Evolutionary conservation across 2,329 filamentous ascomycete genomes (phyloP).

Genomic region (Aureobasidium namibiae): DNA sequence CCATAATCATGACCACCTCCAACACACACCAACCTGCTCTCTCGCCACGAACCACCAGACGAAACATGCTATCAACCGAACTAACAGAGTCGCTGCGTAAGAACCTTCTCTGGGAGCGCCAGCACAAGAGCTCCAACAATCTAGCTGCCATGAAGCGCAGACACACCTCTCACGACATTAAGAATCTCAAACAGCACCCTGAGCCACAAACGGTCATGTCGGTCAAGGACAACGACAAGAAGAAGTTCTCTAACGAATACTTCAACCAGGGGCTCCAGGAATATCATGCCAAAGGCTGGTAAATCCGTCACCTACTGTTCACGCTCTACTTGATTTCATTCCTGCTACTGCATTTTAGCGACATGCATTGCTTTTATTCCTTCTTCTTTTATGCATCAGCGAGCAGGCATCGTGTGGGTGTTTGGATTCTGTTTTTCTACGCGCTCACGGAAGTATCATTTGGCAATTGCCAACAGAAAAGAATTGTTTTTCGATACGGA

Average conservation of each 20-base stretch:
- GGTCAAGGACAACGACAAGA: constrained; percentile 22
- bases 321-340: neutral
- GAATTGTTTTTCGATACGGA: constrained; percentile 13
- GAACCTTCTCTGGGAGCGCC: constrained; percentile 88
- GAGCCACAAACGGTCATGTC: constrained; percentile 48
- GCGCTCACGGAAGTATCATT: constrained; percentile 1
- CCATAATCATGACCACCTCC: constrained; percentile 67
- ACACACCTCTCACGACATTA: constrained; percentile 84
- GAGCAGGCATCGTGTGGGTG: constrained; percentile 8
- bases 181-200: constrained; percentile 76
- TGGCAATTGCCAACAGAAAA: constrained; percentile 7
- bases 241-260: constrained; percentile 75
- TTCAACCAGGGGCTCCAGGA: constrained; percentile 75
- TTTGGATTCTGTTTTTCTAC: neutral
- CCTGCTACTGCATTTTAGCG: constrained; percentile 14
- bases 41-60: constrained; percentile 82
- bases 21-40: constrained; percentile 56
- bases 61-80: constrained; percentile 94
- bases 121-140: constrained; percentile 84
- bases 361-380: constrained; percentile 4
- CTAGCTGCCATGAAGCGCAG: constrained; percentile 83
- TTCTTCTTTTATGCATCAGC: constrained; percentile 8
- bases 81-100: constrained; percentile 86
- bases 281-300: constrained; percentile 84
- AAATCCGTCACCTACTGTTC: constrained; percentile 21